Percentiles rank a stretch among this genome's conserved stretches.
Conservation (phyloP, 1,284 basidiomycete species). For the Megacollybia platyphylla region DNA sequence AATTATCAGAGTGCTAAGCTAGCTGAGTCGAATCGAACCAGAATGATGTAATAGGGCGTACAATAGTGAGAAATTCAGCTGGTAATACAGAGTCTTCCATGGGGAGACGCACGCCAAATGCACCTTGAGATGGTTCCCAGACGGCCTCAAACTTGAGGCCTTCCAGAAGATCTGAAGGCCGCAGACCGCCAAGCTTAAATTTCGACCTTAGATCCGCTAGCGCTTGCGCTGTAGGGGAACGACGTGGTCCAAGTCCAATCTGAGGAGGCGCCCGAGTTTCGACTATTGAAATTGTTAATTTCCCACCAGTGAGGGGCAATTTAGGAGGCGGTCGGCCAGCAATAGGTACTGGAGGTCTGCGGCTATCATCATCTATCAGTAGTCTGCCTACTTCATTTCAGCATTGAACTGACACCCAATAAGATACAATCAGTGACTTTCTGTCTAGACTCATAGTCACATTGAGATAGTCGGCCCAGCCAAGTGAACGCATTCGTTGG, state of each 20-base stretch:
- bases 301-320: slow-evolving; percentile 44
- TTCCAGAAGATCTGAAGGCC: slow-evolving; percentile 63
- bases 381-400: neutral
- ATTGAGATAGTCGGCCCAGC: slow-evolving; percentile 62
- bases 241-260: slow-evolving; percentile 23
- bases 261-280: slow-evolving; percentile 22
- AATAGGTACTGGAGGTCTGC: slow-evolving; percentile 23
- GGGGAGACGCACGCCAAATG: slow-evolving; percentile 41
- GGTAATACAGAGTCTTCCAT: slow-evolving; percentile 24
- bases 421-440: slow-evolving; percentile 51
- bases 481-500: slow-evolving; percentile 58
- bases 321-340: slow-evolving; percentile 28
- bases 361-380: slow-evolving; percentile 21
- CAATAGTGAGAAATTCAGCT: slow-evolving; percentile 32
- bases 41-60: slow-evolving; percentile 13
- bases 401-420: slow-evolving; percentile 54
- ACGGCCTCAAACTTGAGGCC: slow-evolving; percentile 42
- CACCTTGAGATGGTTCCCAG: slow-evolving; percentile 55
- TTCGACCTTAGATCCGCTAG: slow-evolving; percentile 50
- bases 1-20: slow-evolving; percentile 43
- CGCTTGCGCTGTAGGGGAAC: slow-evolving; percentile 37
- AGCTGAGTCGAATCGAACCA: neutral
- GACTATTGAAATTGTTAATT: slow-evolving; percentile 30
- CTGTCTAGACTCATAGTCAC: slow-evolving; percentile 53
- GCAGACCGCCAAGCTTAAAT: slow-evolving; percentile 36